phyloP scores from a whole-genome alignment of 371 early-diverging fungal genomes.

The Rhizomucor miehei region DNA sequence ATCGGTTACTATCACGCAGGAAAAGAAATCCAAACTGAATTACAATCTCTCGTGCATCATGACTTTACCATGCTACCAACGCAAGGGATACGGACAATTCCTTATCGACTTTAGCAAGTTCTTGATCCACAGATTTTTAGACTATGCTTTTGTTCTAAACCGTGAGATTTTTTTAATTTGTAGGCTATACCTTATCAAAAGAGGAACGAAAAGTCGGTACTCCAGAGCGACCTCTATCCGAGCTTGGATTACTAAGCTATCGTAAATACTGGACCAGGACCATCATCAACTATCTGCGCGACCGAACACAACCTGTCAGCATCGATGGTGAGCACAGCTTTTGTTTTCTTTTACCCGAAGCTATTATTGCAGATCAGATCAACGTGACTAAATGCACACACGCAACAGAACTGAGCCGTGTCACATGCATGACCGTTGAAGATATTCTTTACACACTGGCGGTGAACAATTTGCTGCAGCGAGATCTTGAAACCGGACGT shows the following conservation, averaged over 20 bases:
- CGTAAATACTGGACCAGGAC: conserved; percentile 77
- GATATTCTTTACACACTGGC: conserved; percentile 74
- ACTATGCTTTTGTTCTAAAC: conserved; percentile 60
- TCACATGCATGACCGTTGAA: conserved; percentile 68
- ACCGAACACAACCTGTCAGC: conserved; percentile 37
- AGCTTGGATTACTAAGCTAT: conserved; percentile 94
- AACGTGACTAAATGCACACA: conserved; percentile 50
- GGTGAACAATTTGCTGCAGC: conserved; percentile 45
- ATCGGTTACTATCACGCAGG: conserved; percentile 41
- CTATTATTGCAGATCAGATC: no score
- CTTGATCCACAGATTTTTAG: conserved; percentile 93
- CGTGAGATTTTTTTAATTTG: not conserved
- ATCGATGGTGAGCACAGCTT: conserved; percentile 42
- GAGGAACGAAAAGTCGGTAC: conserved; percentile 88
- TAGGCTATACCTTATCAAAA: conserved; percentile 86
- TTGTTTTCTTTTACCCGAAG: conserved; percentile 11
- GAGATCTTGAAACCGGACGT: conserved; percentile 6
- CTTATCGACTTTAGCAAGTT: conserved; percentile 94
- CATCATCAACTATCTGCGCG: conserved; percentile 64
- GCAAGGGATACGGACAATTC: conserved; percentile 97
- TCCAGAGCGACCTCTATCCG: conserved; percentile 98
- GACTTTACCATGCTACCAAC: conserved; percentile 93
- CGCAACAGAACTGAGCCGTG: conserved; percentile 50
- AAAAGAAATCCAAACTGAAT: conserved; percentile 86
- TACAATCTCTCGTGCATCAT: conserved; percentile 99